Evolutionary conservation across 1,284 basidiomycete genomes (phyloP), one percentile per base, ranked within the genome.

Genomic region (Moniliophthora roreri): DNA sequence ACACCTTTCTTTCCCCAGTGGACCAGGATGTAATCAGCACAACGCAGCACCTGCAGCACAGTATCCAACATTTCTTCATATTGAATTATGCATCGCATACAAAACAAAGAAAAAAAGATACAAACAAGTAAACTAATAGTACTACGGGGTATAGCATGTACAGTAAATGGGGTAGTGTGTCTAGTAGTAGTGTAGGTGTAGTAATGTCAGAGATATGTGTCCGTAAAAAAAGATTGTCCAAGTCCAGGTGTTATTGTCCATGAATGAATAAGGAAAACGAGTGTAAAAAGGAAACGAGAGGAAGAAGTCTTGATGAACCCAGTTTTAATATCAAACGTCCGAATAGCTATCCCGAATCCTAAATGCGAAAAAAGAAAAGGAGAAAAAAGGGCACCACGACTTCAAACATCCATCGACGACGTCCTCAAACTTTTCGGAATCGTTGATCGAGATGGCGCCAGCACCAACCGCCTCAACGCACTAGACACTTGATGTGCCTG

Each of bases 401-500:
- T 15, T 46, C 44, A 46, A 32, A 46, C 44, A 46, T 32, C 28
- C 23, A 32, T n/a, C 8, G 44, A 32, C 11, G 24, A 26, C 10
- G 44, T 28, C 10, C 24, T 46, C 40, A 18, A 48, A 10, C 16
- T 48, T 21, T 16, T 40, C 1, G 38, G 16, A 26, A 24, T 37
- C 35, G 45, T 21, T 11, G 55, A 48, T 34, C 34, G 52, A 16
- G 51, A 52, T 23, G 52, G 55, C 0, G 50, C 55, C 10, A 56
- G 51, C 10, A 53, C 55, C 48, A 56, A 32, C 24, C 55, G 48
- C 44, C 55, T 48, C n/a, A 56, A 37, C 10, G 48, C 38, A 38
- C 48, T 46, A 13, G 46, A 21, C 7, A 49, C n/a, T n/a, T n/a
- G n/a, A n/a, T n/a, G n/a, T n/a, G n/a, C 28, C 37, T 51, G 53